phyloP scores from a whole-genome alignment of 148 eudicot species.

The Silene latifolia region DNA sequence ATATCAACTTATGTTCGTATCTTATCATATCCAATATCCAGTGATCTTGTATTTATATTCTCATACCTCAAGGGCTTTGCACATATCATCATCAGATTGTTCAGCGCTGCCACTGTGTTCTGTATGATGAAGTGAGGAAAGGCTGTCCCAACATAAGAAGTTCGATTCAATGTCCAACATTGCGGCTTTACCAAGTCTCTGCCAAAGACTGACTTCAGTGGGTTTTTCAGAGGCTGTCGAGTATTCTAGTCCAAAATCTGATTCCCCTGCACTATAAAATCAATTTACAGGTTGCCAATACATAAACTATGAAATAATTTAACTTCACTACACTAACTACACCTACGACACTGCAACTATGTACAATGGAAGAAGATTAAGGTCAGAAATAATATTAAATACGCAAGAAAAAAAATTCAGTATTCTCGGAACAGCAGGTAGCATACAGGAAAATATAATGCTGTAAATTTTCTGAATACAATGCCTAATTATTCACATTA shows the following conservation, averaged over 20 bases:
- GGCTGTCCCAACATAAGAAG: constrained; percentile 83
- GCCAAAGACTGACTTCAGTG: constrained; percentile 75
- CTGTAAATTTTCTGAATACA: too few species aligned
- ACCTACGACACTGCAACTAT: too few species aligned
- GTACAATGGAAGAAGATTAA: too few species aligned
- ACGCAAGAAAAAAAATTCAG: too few species aligned
- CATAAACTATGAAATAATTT: background rate
- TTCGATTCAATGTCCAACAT: constrained; percentile 85
- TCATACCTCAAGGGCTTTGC: constrained; percentile 83
- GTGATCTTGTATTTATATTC: too few species aligned
- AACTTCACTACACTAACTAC: too few species aligned
- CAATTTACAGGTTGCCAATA: background rate
- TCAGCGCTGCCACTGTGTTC: constrained; percentile 81
- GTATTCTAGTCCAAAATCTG: constrained; percentile 34
- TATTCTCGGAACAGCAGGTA: too few species aligned
- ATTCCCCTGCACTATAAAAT: constrained; percentile 67
- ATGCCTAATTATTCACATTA: too few species aligned
- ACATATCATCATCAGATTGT: constrained; percentile 83
- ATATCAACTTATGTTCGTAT: too few species aligned
- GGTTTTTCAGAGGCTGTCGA: constrained; percentile 47
- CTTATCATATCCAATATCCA: too few species aligned
- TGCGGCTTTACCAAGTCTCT: constrained; percentile 85
- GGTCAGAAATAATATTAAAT: too few species aligned
- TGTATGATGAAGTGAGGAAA: constrained; percentile 92
- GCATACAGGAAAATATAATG: too few species aligned